Evolutionary conservation across 352 stramenopile genomes (phyloP).

Genomic region (Phytophthora melonis): DNA sequence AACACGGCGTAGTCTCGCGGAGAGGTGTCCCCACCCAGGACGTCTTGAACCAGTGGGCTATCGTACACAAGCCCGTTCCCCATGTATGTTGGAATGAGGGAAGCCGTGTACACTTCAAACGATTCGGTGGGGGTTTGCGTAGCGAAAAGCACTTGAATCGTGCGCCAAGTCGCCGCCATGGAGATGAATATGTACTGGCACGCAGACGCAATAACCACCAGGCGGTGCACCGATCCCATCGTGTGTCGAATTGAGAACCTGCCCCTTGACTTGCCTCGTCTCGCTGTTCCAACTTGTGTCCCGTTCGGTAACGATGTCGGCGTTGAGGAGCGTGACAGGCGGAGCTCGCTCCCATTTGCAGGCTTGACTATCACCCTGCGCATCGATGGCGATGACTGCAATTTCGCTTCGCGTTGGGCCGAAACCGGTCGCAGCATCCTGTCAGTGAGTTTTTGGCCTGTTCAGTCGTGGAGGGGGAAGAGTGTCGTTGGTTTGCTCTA

Average conservation of each 20-base stretch:
- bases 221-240: background rate
- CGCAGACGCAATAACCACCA: background rate
- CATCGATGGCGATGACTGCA: background rate
- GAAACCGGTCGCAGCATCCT: background rate
- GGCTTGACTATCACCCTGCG: background rate
- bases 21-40: background rate
- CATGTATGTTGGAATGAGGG: background rate
- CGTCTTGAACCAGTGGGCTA: background rate
- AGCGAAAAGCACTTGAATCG: background rate
- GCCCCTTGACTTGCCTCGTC: background rate
- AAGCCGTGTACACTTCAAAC: conserved; percentile 1
- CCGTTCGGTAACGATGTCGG: background rate
- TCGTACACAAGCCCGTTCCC: background rate
- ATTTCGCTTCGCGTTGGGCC: background rate
- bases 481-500: too few species aligned
- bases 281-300: background rate
- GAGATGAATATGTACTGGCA: conserved; percentile 2
- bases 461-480: background rate
- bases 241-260: background rate
- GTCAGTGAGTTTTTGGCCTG: background rate
- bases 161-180: background rate
- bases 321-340: background rate
- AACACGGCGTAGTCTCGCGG: background rate
- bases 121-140: background rate
- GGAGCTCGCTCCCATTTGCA: background rate